Base-by-base conservation (phyloP, 805 yeast genomes). In the Lachancea sp. region DNA sequence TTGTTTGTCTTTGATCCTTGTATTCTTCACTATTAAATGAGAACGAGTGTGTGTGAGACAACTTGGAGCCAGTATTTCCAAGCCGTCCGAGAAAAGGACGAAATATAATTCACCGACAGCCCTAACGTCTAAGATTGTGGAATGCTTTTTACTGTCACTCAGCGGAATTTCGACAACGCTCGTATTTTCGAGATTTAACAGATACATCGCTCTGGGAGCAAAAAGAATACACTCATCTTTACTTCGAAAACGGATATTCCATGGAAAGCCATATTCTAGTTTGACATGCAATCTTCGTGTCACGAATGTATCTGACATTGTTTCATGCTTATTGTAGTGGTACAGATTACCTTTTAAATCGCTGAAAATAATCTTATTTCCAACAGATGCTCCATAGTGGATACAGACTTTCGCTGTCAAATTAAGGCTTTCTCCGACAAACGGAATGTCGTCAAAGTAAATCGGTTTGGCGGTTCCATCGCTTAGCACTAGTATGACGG, bases 11-110 rank as follows among this genome's bases (percentile, higher is more conserved):
- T 31, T 24, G 17, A 46, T 49, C 35, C 56, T 50, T 3, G 62
- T 53, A 6, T 58, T 50, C 25, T 47, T 49, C 15, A 58, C 36
- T 9, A 57, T 34, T 34, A 45, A 51, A 35, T 53, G 52, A 13
- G 50, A 43, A 16, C 41, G 41, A 13, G 51, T 52, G 41, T 48
- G 41, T 2, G 61, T 51, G 13, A 39, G 40, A 29, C 52, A 57
- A 2, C 50, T 43, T n/a, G 48, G 40, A 5, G 49, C 48, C 16
- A 43, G 42, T 9, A 58, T 40, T 32, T 48, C 45, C 6, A 59
- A 21, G 4, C 61, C 60, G 33, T 46, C 49, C n/a, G 46, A 37
- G 34, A 41, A 54, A 15, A 54, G 36, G 6, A 59, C 38, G 29
- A 51, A 55, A 9, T 52, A 28, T 8, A 34, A 39, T 3, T 34